These are phyloP conservation scores for Vitis hybrid DNA, from an alignment of 177 flowering plant genomes.

Conservation along the genomic window DNA sequence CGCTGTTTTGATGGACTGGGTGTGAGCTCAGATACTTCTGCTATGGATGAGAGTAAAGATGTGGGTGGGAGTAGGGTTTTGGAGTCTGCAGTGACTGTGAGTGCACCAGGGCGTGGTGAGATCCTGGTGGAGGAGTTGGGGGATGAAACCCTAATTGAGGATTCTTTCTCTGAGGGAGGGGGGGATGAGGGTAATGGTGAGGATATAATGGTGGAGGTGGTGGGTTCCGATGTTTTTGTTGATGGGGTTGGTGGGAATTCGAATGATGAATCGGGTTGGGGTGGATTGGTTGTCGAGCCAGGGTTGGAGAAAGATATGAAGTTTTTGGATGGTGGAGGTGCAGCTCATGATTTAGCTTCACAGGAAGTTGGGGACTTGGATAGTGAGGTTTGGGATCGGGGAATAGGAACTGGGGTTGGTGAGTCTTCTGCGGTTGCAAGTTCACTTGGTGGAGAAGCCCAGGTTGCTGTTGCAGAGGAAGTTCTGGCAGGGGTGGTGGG, in stretches of 20 bases:
- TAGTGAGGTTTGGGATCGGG: slow-evolving; percentile 6
- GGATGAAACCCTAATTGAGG: slow-evolving; percentile 15
- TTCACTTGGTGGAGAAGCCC: slow-evolving; percentile 3
- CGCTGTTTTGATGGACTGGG: slow-evolving; percentile 7
- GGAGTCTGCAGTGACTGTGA: slow-evolving; percentile 15
- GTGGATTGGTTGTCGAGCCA: slow-evolving; percentile 1
- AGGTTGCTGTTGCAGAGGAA: slow-evolving; percentile 5
- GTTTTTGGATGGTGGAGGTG: not conserved
- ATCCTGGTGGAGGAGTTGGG: slow-evolving; percentile 10
- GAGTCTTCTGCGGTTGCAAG: slow-evolving; percentile 4
- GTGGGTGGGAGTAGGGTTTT: slow-evolving; percentile 7
- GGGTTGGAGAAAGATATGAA: slow-evolving; percentile 7
- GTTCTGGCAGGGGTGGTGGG: not conserved
- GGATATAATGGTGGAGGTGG: slow-evolving; percentile 49
- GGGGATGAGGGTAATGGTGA: slow-evolving; percentile 23
- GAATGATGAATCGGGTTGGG: slow-evolving; percentile 6
- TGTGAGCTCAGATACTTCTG: slow-evolving; percentile 12
- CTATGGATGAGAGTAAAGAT: slow-evolving; percentile 20
- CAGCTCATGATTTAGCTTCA: slow-evolving; percentile 11
- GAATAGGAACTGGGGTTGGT: slow-evolving; percentile 7
- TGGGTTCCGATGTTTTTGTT: slow-evolving; percentile 47
- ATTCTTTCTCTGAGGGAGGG: slow-evolving; percentile 14
- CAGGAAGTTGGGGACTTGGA: slow-evolving; percentile 12
- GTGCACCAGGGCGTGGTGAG: slow-evolving; percentile 8
- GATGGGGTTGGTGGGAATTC: slow-evolving; percentile 25